Percentiles rank a stretch among this genome's conserved stretches.
Evolutionary conservation across 345 rosid species (phyloP).

Genomic region (Hevea brasiliensis): DNA sequence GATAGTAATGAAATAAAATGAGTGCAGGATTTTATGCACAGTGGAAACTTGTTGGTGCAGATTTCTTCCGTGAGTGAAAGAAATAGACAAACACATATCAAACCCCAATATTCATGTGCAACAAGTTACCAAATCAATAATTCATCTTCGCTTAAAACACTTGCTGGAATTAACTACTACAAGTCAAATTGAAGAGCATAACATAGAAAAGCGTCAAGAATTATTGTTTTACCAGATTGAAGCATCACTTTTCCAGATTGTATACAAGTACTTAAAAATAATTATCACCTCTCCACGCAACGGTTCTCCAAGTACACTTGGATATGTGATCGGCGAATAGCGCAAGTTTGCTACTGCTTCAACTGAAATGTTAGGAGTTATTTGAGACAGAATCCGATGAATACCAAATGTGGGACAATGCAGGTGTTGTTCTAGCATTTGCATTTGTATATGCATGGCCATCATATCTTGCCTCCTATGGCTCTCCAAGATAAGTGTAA

Average conservation of each 20-base stretch:
- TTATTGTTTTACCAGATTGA: background rate
- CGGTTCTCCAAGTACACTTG: conserved; percentile 97
- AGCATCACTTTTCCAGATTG: background rate
- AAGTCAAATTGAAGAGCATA: background rate
- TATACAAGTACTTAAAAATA: conserved; percentile 12
- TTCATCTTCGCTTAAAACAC: background rate
- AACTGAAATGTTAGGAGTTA: conserved; percentile 64
- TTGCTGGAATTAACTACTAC: background rate
- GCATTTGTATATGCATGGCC: conserved; percentile 99
- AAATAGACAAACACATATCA: background rate
- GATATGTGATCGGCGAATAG: conserved; percentile 94
- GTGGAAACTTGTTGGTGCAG: background rate
- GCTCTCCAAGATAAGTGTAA: conserved; percentile 89
- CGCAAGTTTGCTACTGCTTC: conserved; percentile 72
- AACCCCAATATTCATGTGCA: background rate
- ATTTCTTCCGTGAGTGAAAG: background rate
- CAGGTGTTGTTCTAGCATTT: conserved; percentile 95
- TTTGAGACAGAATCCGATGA: conserved; percentile 69
- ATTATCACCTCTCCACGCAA: conserved; percentile 87
- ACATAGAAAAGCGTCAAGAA: background rate
- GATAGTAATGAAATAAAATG: background rate
- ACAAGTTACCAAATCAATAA: background rate
- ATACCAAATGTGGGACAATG: conserved; percentile 97
- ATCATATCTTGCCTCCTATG: conserved; percentile 94
- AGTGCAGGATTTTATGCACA: background rate